phyloP scores from a whole-genome alignment of 495 filamentous ascomycete genomes.

The Trichoderma virens region DNA sequence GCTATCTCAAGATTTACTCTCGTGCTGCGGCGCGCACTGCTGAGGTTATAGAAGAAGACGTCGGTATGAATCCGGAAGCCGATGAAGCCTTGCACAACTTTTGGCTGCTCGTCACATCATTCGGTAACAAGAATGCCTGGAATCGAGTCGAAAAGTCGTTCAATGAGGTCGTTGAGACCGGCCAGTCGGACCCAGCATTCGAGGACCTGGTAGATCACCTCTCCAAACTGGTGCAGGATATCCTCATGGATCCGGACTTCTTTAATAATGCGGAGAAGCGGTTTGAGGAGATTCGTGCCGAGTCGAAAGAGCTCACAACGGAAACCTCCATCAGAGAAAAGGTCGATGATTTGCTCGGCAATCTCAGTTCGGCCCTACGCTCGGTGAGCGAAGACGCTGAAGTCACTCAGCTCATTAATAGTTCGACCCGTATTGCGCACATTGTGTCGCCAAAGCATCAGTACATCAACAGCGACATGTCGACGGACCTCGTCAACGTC shows the following conservation, averaged over 20 bases:
- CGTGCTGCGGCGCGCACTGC: constrained; percentile 57
- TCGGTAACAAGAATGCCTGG: constrained; percentile 72
- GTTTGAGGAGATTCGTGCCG: constrained; percentile 60
- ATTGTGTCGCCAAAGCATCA: constrained; percentile 52
- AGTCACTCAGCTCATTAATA: constrained; percentile 57
- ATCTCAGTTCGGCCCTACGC: constrained; percentile 57
- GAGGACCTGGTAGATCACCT: constrained; percentile 67
- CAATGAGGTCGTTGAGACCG: constrained; percentile 63
- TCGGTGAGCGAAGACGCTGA: constrained; percentile 63
- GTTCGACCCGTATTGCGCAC: constrained; percentile 53
- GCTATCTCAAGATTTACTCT: constrained; percentile 71
- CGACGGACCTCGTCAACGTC: constrained; percentile 66
- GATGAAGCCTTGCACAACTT: constrained; percentile 71
- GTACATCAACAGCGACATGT: constrained; percentile 56
- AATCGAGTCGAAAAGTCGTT: constrained; percentile 58
- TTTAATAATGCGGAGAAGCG: constrained; percentile 65
- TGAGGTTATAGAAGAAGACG: constrained; percentile 55
- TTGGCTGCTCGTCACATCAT: constrained; percentile 67
- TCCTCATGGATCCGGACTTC: constrained; percentile 82
- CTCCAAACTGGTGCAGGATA: constrained; percentile 62
- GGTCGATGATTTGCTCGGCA: constrained; percentile 61
- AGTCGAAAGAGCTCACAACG: constrained; percentile 53
- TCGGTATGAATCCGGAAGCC: constrained; percentile 62
- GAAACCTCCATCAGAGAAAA: constrained; percentile 64
- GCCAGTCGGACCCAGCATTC: constrained; percentile 72